Percentiles rank a stretch among this genome's conserved stretches.
Conservation (phyloP, 495 filamentous ascomycete genomes). For the Talaromyces nanjingensis region DNA sequence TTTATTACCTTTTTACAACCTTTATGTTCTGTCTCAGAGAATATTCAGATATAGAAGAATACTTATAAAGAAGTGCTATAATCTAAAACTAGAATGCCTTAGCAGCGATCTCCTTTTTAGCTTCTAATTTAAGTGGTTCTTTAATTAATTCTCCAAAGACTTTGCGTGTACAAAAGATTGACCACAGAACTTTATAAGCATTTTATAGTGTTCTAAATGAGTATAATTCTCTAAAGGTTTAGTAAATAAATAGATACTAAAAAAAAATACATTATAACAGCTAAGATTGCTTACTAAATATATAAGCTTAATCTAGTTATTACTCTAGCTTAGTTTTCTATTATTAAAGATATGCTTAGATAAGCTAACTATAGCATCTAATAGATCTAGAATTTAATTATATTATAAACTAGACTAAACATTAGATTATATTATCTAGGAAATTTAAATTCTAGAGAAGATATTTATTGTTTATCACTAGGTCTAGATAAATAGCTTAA, state of each 20-base stretch:
- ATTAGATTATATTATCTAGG: not conserved
- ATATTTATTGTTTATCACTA: not conserved
- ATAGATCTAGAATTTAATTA: not conserved
- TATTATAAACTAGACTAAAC: slow-evolving; percentile 2
- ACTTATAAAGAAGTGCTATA: slow-evolving; percentile 57
- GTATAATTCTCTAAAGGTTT: slow-evolving; percentile 27
- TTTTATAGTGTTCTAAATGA: slow-evolving; percentile 47
- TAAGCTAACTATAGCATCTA: slow-evolving; percentile 2
- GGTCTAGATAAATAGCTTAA: not conserved
- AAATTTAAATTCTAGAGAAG: slow-evolving; percentile 9
- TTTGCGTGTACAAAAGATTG: not conserved
- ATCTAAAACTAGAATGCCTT: slow-evolving; percentile 28
- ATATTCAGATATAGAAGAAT: slow-evolving; percentile 42
- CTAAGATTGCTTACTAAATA: slow-evolving; percentile 43
- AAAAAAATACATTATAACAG: slow-evolving; percentile 3
- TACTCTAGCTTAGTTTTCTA: slow-evolving; percentile 11
- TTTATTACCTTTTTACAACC: slow-evolving; percentile 41
- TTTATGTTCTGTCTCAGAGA: slow-evolving; percentile 24
- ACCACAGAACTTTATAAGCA: slow-evolving; percentile 42
- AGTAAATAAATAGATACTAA: not conserved
- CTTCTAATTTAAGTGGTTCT: slow-evolving; percentile 50
- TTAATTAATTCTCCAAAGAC: slow-evolving; percentile 23
- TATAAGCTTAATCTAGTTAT: slow-evolving; percentile 30
- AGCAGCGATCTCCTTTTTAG: slow-evolving; percentile 53
- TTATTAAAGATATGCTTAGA: slow-evolving; percentile 7